Conservation (phyloP, 2,329 filamentous ascomycete species). For the Beauveria bassiana region DNA sequence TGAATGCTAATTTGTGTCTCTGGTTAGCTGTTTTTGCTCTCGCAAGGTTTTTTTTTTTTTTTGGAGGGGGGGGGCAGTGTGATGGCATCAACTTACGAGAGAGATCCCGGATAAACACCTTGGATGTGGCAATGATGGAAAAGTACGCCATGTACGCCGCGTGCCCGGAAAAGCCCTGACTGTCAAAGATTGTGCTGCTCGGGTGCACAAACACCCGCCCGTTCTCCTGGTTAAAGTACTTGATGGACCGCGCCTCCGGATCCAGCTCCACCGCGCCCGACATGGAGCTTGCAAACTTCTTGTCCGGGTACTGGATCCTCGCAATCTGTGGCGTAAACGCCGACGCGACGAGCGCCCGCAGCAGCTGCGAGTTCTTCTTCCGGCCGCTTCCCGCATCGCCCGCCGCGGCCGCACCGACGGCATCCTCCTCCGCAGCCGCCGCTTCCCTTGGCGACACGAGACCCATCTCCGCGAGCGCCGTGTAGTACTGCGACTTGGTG, state of each 20-base stretch:
- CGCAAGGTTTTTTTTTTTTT: background rate
- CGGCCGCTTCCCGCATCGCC: slow-evolving; percentile 18
- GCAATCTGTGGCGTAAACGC: slow-evolving; percentile 81
- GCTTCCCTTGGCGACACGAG: slow-evolving; percentile 49
- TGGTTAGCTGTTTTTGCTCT: slow-evolving; percentile 9
- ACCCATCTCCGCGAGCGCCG: slow-evolving; percentile 77
- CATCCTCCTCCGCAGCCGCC: slow-evolving; percentile 22
- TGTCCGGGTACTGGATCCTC: slow-evolving; percentile 87
- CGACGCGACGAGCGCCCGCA: slow-evolving; percentile 64
- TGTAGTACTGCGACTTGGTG: slow-evolving; percentile 77
- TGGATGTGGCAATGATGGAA: slow-evolving; percentile 82
- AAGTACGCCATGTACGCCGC: slow-evolving; percentile 84
- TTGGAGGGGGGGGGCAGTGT: background rate
- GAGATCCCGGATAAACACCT: slow-evolving; percentile 84
- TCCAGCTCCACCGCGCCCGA: slow-evolving; percentile 89
- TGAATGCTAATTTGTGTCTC: slow-evolving; percentile 54
- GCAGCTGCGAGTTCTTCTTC: slow-evolving; percentile 37
- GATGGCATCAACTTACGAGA: slow-evolving; percentile 56
- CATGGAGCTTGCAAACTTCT: slow-evolving; percentile 84
- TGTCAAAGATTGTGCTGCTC: slow-evolving; percentile 75
- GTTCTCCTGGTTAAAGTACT: slow-evolving; percentile 82
- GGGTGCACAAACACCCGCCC: slow-evolving; percentile 91
- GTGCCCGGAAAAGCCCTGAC: slow-evolving; percentile 66
- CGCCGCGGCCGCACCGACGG: slow-evolving; percentile 19
- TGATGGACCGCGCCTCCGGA: slow-evolving; percentile 84